Base-by-base conservation (phyloP, 768 basidiomycete genomes). In the Lepiota brunneoincarnata region DNA sequence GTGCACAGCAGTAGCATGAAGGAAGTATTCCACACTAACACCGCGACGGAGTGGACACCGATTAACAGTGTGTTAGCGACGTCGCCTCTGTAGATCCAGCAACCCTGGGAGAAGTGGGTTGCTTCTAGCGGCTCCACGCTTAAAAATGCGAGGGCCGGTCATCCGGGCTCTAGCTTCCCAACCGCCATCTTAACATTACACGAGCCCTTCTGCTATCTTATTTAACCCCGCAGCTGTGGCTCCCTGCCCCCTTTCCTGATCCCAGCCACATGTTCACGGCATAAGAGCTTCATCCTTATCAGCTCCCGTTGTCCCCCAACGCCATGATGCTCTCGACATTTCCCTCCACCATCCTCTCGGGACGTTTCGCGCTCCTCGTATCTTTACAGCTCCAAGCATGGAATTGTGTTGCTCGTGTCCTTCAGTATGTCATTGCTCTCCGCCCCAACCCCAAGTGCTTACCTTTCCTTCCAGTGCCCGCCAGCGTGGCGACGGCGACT, bases 171-270 rank as follows among this genome's bases (percentile, higher is more conserved):
- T 44, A 46, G 35, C 43, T 45, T 54, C 44, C 44, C 48, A 44
- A 37, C 51, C 18, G 4, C n/a, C 45, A 51, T 35, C 50, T 50
- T n/a, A 14, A 42, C 31, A 9, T 11, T 9, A 7, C n/a, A 9
- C 34, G 21, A 44, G 20, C 15, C 26, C 53, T 17, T 3, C 21
- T 12, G 21, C 38, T 48, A 21, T 46, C 42, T 47, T 48, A 54
- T 54, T 54, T 54, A 54, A 54, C 17, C 24, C 53, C 45, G 53
- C 45, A 47, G 53, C 37, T 34, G 15, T 18, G 37, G 40, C 17
- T 31, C 45, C 34, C 53, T 41, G 14, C 48, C 45, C 28, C 14
- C 23, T 39, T 21, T 46, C n/a, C 24, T 24, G 36, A 26, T 31
- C 52, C 37, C 26, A 34, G 9, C 44, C 37, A 6, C 45, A 11